Percentiles rank a stretch among this genome's conserved stretches.
These are phyloP conservation scores for Microthyrium microscopicum DNA, from an alignment of 2,329 filamentous ascomycete genomes.

Conservation along the genomic window DNA sequence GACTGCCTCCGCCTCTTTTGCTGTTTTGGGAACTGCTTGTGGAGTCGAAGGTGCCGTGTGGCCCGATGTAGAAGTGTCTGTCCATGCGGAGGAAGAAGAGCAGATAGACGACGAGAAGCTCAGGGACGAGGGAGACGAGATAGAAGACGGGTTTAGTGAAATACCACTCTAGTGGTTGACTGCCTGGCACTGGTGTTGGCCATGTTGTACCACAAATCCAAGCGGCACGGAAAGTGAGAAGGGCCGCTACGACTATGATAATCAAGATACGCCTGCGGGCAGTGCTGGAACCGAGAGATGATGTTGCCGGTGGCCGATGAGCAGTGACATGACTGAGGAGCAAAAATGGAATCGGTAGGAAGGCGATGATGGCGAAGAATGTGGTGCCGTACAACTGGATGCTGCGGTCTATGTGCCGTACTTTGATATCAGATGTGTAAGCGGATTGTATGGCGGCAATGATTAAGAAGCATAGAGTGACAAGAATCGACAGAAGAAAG, in stretches of 20 bases:
- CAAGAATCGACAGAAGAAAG: slow-evolving; percentile 40
- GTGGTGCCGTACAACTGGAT: slow-evolving; percentile 48
- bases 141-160: slow-evolving; percentile 61
- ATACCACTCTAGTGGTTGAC: slow-evolving; percentile 48
- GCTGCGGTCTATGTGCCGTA: slow-evolving; percentile 36
- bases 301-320: slow-evolving; percentile 26
- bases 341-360: slow-evolving; percentile 46
- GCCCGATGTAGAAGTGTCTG: slow-evolving; percentile 53
- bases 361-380: slow-evolving; percentile 49
- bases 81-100: slow-evolving; percentile 57
- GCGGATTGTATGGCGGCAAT: slow-evolving; percentile 45
- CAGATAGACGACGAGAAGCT: slow-evolving; percentile 50
- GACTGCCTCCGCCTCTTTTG: no score
- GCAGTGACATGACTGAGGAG: slow-evolving; percentile 30
- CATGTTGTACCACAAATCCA: slow-evolving; percentile 49
- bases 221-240: slow-evolving; percentile 51
- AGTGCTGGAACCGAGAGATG: slow-evolving; percentile 50
- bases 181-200: slow-evolving; percentile 26
- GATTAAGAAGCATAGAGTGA: slow-evolving; percentile 50
- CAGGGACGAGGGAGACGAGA: slow-evolving; percentile 61
- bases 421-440: slow-evolving; percentile 43
- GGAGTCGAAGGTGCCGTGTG: no score
- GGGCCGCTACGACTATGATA: slow-evolving; percentile 37
- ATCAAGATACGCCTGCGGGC: slow-evolving; percentile 51
- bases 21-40: no score